Conservation (phyloP, 805 yeast species). For the Jamesozyma jinghongensis region DNA sequence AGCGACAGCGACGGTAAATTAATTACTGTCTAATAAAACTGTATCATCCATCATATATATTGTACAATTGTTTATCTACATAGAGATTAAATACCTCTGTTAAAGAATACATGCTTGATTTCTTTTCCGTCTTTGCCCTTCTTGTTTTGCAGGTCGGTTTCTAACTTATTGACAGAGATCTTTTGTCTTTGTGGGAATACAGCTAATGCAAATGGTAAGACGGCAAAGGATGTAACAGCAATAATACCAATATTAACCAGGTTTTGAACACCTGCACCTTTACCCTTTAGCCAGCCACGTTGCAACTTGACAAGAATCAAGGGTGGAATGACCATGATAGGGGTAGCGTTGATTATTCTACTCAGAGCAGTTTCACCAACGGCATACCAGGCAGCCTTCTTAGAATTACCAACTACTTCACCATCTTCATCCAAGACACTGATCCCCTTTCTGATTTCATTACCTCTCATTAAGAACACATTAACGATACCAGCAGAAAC, state of each 20-base stretch:
- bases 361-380: slow-evolving; percentile 97
- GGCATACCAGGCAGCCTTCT: slow-evolving; percentile 81
- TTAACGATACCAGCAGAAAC: slow-evolving; percentile 95
- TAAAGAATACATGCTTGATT: slow-evolving; percentile 64
- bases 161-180: slow-evolving; percentile 52
- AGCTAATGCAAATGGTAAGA: slow-evolving; percentile 89
- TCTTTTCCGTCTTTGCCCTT: slow-evolving; percentile 53
- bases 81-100: slow-evolving; percentile 73
- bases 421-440: slow-evolving; percentile 59
- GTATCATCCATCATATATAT: too few relatives aligned
- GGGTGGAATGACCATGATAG: slow-evolving; percentile 96
- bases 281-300: slow-evolving; percentile 56
- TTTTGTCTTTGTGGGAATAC: slow-evolving; percentile 85
- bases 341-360: slow-evolving; percentile 92
- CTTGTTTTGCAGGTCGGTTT: slow-evolving; percentile 50
- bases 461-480: slow-evolving; percentile 93
- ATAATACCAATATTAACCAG: slow-evolving; percentile 78
- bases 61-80: too few relatives aligned
- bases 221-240: slow-evolving; percentile 75
- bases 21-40: too few relatives aligned
- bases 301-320: slow-evolving; percentile 72
- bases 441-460: slow-evolving; percentile 83
- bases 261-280: slow-evolving; percentile 55
- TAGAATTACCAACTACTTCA: slow-evolving; percentile 62
- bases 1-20: too few relatives aligned